These are phyloP conservation scores for Furcasterigmium sp. DNA, from an alignment of 2,329 filamentous ascomycete species.

Conservation along the genomic window DNA sequence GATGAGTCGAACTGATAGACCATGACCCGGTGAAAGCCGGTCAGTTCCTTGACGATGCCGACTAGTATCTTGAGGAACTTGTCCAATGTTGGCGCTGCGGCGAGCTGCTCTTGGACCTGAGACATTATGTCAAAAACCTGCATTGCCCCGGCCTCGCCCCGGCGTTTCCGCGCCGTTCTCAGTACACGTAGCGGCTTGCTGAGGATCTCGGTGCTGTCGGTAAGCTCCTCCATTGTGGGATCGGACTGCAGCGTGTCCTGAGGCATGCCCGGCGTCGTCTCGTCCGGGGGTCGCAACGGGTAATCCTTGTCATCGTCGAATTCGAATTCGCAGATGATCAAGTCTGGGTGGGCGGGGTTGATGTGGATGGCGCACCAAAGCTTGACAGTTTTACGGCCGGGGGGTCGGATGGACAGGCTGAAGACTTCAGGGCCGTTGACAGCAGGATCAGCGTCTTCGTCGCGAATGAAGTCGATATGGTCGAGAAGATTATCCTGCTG, in stretches of 20 bases:
- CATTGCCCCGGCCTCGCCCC: slow-evolving; percentile 77
- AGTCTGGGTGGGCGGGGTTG: slow-evolving; percentile 58
- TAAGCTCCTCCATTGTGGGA: slow-evolving; percentile 68
- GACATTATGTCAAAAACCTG: slow-evolving; percentile 90
- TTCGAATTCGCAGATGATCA: slow-evolving; percentile 86
- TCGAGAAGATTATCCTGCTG: slow-evolving; percentile 80
- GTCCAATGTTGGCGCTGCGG: slow-evolving; percentile 65
- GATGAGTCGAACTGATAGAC: slow-evolving; percentile 82
- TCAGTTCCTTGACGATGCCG: slow-evolving; percentile 82
- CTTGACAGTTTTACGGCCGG: slow-evolving; percentile 55
- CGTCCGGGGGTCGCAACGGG: slow-evolving; percentile 60
- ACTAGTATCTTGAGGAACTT: slow-evolving; percentile 75
- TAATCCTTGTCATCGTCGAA: slow-evolving; percentile 69
- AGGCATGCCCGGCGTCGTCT: slow-evolving; percentile 55
- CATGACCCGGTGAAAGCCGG: slow-evolving; percentile 89
- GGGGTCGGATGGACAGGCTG: slow-evolving; percentile 64
- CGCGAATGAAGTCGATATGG: slow-evolving; percentile 81
- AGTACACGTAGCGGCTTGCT: slow-evolving; percentile 76
- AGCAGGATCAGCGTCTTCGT: slow-evolving; percentile 71
- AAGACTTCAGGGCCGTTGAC: slow-evolving; percentile 83
- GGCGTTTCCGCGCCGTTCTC: slow-evolving; percentile 67
- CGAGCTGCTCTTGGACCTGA: slow-evolving; percentile 83
- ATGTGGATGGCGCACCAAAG: slow-evolving; percentile 87
- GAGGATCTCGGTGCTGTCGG: slow-evolving; percentile 68
- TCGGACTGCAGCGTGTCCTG: slow-evolving; percentile 70